Base-by-base conservation (phyloP, 371 early-diverging fungal species). In the Blastocladiella emersonii region DNA sequence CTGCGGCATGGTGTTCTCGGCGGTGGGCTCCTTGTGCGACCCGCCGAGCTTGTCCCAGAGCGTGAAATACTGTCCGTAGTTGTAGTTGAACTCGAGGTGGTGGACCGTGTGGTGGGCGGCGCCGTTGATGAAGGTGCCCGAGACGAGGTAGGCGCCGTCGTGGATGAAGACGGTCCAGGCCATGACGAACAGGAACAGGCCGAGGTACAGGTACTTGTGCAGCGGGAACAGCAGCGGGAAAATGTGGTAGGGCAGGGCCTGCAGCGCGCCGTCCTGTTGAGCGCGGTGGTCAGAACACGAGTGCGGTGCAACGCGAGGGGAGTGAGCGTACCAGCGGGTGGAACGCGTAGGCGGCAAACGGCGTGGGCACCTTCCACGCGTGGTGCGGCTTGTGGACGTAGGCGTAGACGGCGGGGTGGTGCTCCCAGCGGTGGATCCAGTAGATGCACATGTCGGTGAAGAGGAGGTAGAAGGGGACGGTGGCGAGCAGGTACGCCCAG, bases 111-210 rank as follows among this genome's bases (percentile, higher is more conserved):
- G 97, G 69, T 97, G 94, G 21, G 95, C 95, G 23, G 92, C 88
- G 17, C 90, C 86, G 68, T 94, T 93, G 64, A 92, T 78, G 36
- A 64, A 65, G 25, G 71, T 71, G 65, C 71, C 67, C 77, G 68
- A 1, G 68, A 78, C 76, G 61, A 88, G 64, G 70, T 83, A 85
- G 63, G 79, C 83, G 55, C 85, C 93, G 73, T 95, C 97, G 70
- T 97, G 97, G 72, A 97, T 97, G 80, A 90, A 78, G 41, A 97
- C 88, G 34, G 93, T 93, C 97, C 97, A 97, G 41, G 89, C 64
- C 67, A 93, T 91, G 61, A 97, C 93, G 70, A 91, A 82, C n/a
- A 80, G 74, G 69, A 97, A 97, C 71, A 90, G 74, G 48, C 67
- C 73, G 49, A 97, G 70, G 72, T 94, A 95, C 32, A 90, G 74